Evolutionary conservation across 2,329 filamentous ascomycete species (phyloP), one percentile per base, ranked within the genome.

Genomic region (Huntiella decipiens): DNA sequence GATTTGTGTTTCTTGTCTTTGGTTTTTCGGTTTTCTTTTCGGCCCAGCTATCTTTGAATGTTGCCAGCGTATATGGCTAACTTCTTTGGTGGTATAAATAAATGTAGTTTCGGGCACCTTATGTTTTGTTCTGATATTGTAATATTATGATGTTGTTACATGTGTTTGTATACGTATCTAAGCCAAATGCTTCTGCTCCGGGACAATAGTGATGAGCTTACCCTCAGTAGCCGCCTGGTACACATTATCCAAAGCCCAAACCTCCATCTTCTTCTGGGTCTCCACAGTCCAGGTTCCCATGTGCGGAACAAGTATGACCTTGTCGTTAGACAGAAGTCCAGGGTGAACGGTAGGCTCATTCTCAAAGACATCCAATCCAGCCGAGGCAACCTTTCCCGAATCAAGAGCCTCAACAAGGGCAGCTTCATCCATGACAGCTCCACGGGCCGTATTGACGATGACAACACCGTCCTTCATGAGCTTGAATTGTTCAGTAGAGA

Each of bases 271-370:
- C 38, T 61, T 64, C 58, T 70, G 65, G 5, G 71, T 74, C 62
- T 74, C 83, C 22, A 76, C 64, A 0, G 82, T 88, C 69, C 73
- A 85, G 0, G 85, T 92, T 0, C 84, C 84, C 81, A 92, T 82
- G 60, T 92, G 85, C 44, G 85, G 85, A 33, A 92, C 63, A 22
- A 93, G 66, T 54, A 88, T 66, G 16, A 83, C 82, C 53, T 74
- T 71, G 2, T 74, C 73, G 56, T 88, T 87, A 12, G 64, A 63
- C 11, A 87, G 53, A 37, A 92, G 64, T 1, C 79, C 81, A 0
- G 76, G 77, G 56, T 91, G 82, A 22, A 92, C 64, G 48, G 73
- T 67, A 0, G 85, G 85, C 60, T 92, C 84, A 34, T 86, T 67
- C 57, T 92, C 84, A 56, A 77, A 92, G 43, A 92, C 84, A 57